These are phyloP conservation scores for Pichia manshurica DNA, from an alignment of 805 yeast species.

Conservation along the genomic window DNA sequence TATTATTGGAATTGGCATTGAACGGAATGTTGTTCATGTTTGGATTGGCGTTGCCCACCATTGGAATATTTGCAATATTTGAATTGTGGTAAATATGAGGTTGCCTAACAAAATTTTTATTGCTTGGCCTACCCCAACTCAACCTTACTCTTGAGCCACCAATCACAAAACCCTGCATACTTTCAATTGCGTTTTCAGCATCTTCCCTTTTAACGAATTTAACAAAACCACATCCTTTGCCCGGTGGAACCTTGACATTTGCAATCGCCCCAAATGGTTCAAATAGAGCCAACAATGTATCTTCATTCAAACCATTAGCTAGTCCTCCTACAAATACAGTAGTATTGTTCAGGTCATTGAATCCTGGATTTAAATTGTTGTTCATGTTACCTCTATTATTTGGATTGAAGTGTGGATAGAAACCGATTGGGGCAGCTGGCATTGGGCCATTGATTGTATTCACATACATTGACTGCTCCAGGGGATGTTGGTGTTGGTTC, in stretches of 20 bases:
- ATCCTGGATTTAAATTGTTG: constrained; percentile 12
- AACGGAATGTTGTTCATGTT: neutral
- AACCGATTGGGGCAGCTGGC: constrained; percentile 14
- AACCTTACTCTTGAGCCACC: constrained; percentile 70
- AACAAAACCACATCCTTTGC: constrained; percentile 77
- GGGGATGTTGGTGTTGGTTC: neutral
- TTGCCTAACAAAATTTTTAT: constrained; percentile 17
- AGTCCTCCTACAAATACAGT: constrained; percentile 68
- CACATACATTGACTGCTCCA: constrained; percentile 12
- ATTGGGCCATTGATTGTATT: constrained; percentile 1
- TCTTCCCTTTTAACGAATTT: constrained; percentile 60
- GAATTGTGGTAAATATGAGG: constrained; percentile 1
- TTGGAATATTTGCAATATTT: neutral
- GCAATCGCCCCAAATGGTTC: constrained; percentile 68
- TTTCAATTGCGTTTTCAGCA: constrained; percentile 72
- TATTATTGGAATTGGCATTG: neutral
- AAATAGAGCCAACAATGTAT: constrained; percentile 53
- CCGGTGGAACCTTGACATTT: constrained; percentile 70
- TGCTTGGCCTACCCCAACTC: constrained; percentile 63
- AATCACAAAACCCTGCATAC: constrained; percentile 73
- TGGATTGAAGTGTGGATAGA: constrained; percentile 12
- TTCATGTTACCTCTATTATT: neutral
- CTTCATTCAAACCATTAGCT: constrained; percentile 58
- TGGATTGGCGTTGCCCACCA: neutral
- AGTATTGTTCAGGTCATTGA: constrained; percentile 63